Evolutionary conservation across 2,329 filamentous ascomycete genomes (phyloP), one percentile per base, ranked within the genome.

Genomic region (Penicillium sp.): DNA sequence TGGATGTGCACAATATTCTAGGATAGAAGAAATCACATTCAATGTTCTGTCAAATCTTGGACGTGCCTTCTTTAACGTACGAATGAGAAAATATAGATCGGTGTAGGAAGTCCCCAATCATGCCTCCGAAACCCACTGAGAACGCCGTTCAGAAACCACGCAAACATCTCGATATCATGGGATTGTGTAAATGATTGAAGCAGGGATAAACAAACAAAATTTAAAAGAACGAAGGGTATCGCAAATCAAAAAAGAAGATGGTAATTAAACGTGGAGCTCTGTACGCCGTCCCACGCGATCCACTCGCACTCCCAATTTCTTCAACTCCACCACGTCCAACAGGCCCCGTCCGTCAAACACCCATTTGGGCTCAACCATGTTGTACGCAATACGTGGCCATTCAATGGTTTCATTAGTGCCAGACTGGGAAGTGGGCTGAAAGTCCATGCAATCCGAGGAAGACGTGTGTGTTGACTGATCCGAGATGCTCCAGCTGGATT

Each of bases 331-430:
- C 9, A 64, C 62, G 57, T 78, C 72, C 22, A 78, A 52, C 33
- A 75, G 61, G 24, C 71, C 70, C 24, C 74, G 66, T 21, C 80
- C 80, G 65, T 83, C 81, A 65, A 82, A 82, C 6, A 82, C 75
- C 69, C 75, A 81, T 57, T 75, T 80, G 1, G 81, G 80, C 45
- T 76, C 74, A 54, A 74, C 73, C 72, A 82, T 75, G 14, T 69
- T 69, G 51, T 75, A 73, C 5, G 78, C 75, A 14, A 83, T 74
- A 31, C 72, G 74, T 24, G 72, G 66, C 76, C 81, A 82, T 52
- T 82, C 78, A 6, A 82, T 61, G 4, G 64, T 67, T 33, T 74
- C 69, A 8, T 37, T 64, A 8, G 59, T 60, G 19, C 54, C 59
- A 4, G 61, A 59, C 24, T 60, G 56, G 4, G 56, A 45, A 11